These are phyloP conservation scores for Colletotrichum destructivum DNA, from an alignment of 2,329 filamentous ascomycete genomes.

Conservation along the genomic window DNA sequence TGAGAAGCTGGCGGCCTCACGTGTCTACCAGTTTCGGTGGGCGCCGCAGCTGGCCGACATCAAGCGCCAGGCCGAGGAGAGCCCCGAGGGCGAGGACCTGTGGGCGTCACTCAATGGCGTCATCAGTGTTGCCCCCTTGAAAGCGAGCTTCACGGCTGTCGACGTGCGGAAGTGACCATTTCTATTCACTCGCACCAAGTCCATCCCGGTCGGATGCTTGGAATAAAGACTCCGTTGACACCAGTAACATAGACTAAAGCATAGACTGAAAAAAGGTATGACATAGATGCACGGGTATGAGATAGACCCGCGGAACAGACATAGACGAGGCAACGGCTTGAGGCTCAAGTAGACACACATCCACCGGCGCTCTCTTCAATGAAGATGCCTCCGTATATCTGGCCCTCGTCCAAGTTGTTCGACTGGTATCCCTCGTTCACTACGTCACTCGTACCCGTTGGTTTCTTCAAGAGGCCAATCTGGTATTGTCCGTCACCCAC, in stretches of 20 bases:
- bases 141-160: constrained; percentile 40
- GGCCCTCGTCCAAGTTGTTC: constrained; percentile 62
- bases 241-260: background rate
- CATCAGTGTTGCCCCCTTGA: constrained; percentile 41
- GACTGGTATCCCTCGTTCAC: constrained; percentile 66
- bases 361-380: constrained; percentile 61
- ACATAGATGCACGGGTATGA: background rate
- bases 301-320: background rate
- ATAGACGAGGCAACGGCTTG: background rate
- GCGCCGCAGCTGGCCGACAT: constrained; percentile 43
- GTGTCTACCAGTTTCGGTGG: constrained; percentile 40
- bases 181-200: background rate
- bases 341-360: constrained; percentile 57
- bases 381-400: constrained; percentile 67
- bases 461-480: constrained; percentile 72
- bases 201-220: background rate
- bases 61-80: constrained; percentile 38
- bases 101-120: constrained; percentile 42
- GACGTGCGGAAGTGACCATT: constrained; percentile 19
- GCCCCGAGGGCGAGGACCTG: constrained; percentile 42
- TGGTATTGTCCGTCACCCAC: constrained; percentile 54
- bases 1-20: constrained; percentile 26
- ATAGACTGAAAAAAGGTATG: background rate
- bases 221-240: background rate
- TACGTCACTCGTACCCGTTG: constrained; percentile 65